These are phyloP conservation scores for Vitis hybrid DNA, from an alignment of 177 flowering plant species.

Conservation along the genomic window DNA sequence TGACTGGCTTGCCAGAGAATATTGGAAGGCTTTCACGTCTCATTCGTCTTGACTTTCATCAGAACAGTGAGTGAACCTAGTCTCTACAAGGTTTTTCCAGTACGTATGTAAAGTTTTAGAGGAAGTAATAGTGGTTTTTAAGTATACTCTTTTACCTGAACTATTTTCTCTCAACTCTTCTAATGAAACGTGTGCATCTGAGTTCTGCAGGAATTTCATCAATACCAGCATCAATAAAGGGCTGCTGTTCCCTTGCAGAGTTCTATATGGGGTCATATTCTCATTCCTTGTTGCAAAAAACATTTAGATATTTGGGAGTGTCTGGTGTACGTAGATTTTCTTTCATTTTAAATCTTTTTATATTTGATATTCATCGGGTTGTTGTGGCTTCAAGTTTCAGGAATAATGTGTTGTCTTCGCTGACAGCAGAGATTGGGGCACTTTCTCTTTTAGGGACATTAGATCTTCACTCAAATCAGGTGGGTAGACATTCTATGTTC, in stretches of 20 bases:
- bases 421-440: conserved; percentile 77
- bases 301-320: conserved; percentile 2
- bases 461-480: conserved; percentile 97
- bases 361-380: conserved; percentile 12
- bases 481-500: conserved; percentile 23
- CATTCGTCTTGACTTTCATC: conserved; percentile 86
- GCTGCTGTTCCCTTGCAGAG: conserved; percentile 75
- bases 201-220: conserved; percentile 68
- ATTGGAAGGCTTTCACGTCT: conserved; percentile 83
- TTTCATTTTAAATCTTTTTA: neutral
- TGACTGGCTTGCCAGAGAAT: conserved; percentile 70
- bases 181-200: neutral
- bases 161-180: neutral
- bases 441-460: conserved; percentile 77
- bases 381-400: conserved; percentile 38
- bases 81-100: neutral
- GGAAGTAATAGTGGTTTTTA: too few species aligned
- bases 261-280: conserved; percentile 76
- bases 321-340: neutral
- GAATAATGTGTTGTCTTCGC: conserved; percentile 69
- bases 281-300: conserved; percentile 11
- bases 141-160: neutral
- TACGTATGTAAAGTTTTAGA: too few species aligned
- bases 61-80: conserved; percentile 69
- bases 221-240: conserved; percentile 79